Conservation (phyloP, 306 rosid genomes). For the Purshia tridentata region DNA sequence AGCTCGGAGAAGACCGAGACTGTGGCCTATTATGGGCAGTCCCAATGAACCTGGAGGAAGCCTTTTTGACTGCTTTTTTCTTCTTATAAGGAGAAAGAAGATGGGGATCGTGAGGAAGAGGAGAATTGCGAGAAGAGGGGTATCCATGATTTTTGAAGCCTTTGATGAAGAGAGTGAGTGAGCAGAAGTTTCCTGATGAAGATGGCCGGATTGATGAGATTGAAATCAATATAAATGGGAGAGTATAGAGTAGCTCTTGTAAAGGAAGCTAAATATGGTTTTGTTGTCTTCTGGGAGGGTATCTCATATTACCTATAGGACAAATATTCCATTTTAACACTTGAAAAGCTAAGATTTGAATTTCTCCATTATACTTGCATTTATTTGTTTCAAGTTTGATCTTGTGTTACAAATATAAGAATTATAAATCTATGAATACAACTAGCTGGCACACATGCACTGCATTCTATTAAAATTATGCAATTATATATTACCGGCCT, state of each 20-base stretch:
- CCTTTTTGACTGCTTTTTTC: conserved; percentile 40
- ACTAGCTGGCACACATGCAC: too few relatives aligned
- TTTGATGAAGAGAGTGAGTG: not conserved
- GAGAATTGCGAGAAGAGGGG: conserved; percentile 24
- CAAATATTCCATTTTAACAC: not conserved
- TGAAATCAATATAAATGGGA: not conserved
- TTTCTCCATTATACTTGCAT: not conserved
- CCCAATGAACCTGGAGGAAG: conserved; percentile 86
- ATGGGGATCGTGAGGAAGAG: conserved; percentile 48
- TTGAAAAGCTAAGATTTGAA: not conserved
- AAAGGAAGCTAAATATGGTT: not conserved
- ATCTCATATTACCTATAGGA: not conserved
- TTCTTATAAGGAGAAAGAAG: conserved; percentile 39
- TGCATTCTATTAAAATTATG: too few relatives aligned
- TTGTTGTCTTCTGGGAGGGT: not conserved
- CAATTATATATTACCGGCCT: too few relatives aligned
- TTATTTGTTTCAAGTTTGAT: not conserved
- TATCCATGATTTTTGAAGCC: conserved; percentile 31
- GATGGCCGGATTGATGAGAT: not conserved
- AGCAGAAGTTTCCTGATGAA: too few relatives aligned
- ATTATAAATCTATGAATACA: too few relatives aligned
- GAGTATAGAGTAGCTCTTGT: too few relatives aligned
- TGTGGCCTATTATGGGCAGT: conserved; percentile 72
- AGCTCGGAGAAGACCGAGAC: conserved; percentile 51
- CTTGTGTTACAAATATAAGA: too few relatives aligned